These are phyloP conservation scores for Sclerotinia subarctica DNA, from an alignment of 2,329 filamentous ascomycete genomes.

Conservation along the genomic window DNA sequence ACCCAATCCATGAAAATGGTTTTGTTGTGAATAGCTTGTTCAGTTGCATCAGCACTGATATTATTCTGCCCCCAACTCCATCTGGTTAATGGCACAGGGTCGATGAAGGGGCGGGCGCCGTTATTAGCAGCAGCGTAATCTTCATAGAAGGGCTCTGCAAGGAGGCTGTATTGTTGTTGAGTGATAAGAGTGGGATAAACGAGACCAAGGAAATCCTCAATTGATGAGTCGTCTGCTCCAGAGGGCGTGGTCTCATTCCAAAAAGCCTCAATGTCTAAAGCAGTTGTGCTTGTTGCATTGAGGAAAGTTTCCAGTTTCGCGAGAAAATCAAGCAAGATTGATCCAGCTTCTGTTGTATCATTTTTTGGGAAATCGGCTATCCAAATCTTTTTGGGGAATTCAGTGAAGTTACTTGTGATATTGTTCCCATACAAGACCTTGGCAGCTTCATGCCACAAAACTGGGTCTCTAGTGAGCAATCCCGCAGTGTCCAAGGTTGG, in stretches of 20 bases:
- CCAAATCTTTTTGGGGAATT: constrained; percentile 44
- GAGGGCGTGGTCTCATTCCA: constrained; percentile 33
- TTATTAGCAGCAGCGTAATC: constrained; percentile 48
- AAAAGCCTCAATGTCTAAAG: constrained; percentile 24
- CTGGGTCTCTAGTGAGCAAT: constrained; percentile 45
- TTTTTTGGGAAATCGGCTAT: constrained; percentile 45
- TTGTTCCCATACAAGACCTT: constrained; percentile 47
- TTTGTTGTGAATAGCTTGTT: constrained; percentile 48
- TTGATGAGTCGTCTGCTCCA: constrained; percentile 34
- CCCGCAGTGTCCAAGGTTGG: constrained; percentile 48
- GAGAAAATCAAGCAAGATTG: constrained; percentile 44
- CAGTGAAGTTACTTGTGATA: constrained; percentile 42
- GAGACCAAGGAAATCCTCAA: constrained; percentile 42
- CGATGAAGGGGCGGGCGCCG: constrained; percentile 48
- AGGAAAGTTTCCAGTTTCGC: constrained; percentile 45
- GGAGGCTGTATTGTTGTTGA: constrained; percentile 46
- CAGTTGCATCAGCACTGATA: constrained; percentile 40
- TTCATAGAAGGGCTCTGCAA: constrained; percentile 48
- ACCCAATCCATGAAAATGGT: constrained; percentile 49
- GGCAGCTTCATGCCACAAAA: constrained; percentile 44
- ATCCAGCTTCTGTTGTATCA: constrained; percentile 40
- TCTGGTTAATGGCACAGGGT: constrained; percentile 47
- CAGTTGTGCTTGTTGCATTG: constrained; percentile 38
- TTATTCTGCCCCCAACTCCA: constrained; percentile 47
- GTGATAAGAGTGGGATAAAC: constrained; percentile 48